Conservation (phyloP, 768 basidiomycete species). For the Kockovaella imperatae region DNA sequence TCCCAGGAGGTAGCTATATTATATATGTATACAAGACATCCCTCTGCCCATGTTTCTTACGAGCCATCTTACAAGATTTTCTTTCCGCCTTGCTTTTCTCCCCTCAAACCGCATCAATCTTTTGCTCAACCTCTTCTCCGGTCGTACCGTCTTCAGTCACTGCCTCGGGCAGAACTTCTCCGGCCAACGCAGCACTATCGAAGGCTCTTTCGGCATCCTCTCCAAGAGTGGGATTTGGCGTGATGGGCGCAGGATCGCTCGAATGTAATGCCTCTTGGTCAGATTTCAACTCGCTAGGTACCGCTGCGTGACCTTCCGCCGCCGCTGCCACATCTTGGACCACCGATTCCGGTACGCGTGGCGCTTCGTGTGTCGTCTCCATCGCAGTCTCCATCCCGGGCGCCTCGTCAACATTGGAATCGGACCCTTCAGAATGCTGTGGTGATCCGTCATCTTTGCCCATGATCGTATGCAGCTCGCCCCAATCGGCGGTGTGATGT, state of each 20-base stretch:
- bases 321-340: background rate
- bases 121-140: too few species aligned
- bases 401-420: conserved; percentile 10
- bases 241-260: conserved; percentile 9
- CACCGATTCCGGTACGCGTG: background rate
- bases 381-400: conserved; percentile 13
- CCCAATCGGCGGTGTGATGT: conserved; percentile 26
- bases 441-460: conserved; percentile 7
- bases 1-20: too few species aligned
- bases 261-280: background rate
- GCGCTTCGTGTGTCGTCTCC: conserved; percentile 2
- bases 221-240: conserved; percentile 26
- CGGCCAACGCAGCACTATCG: too few species aligned
- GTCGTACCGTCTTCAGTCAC: too few species aligned
- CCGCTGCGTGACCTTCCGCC: background rate
- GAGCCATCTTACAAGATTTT: too few species aligned
- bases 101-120: too few species aligned
- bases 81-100: too few species aligned
- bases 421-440: background rate
- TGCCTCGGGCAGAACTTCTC: too few species aligned
- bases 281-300: conserved; percentile 4
- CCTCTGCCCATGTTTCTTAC: too few species aligned
- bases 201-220: too few species aligned
- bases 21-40: too few species aligned
- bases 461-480: conserved; percentile 28